Evolutionary conservation across 2,329 filamentous ascomycete genomes (phyloP), one percentile per base, ranked within the genome.

Genomic region (Dissoconium aciculare): DNA sequence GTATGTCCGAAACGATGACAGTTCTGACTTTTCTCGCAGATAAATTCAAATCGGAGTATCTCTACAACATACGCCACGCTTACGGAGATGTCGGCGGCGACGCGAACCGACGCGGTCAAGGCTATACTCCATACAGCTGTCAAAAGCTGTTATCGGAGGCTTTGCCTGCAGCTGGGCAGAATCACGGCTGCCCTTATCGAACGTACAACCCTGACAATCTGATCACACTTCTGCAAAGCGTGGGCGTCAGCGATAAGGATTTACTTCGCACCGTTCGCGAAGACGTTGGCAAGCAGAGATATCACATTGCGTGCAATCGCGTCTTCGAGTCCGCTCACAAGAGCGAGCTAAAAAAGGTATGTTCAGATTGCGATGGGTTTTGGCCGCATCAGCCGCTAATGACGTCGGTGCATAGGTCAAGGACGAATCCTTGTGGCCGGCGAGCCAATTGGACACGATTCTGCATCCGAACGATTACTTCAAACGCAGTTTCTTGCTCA

Each of bases 391-490:
- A 9, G 19, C 19, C 9, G n/a, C 19, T n/a, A n/a, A n/a, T n/a
- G n/a, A n/a, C n/a, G n/a, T n/a, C n/a, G n/a, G n/a, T n/a, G n/a
- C 14, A 19, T 26, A 47, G 45, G 53, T 64, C 16, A 65, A 63
- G 47, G 60, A 65, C 12, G 55, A 64, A 28, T 54, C 52, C 4
- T 50, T 52, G 0, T 64, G 60, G 62, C 52, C 53, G 9, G 54
- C 75, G 5, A 72, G 73, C 11, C 81, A 93, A 53, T 64, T 93
- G 25, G 87, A 95, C 57, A 95, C 87, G 0, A 92, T 98, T 51
- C 76, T 93, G 13, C 89, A 98, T 57, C 89, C 89, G 8, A 98
- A 98, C 54, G 85, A 87, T 42, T 98, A 94, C 58, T 98, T 95
- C 58, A 94, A 93, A 66, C 69, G 87, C 33, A 92, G 84, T 53